Evolutionary conservation across 495 filamentous ascomycete genomes (phyloP).

Genomic region (Podospora bellae-mahoneyi): DNA sequence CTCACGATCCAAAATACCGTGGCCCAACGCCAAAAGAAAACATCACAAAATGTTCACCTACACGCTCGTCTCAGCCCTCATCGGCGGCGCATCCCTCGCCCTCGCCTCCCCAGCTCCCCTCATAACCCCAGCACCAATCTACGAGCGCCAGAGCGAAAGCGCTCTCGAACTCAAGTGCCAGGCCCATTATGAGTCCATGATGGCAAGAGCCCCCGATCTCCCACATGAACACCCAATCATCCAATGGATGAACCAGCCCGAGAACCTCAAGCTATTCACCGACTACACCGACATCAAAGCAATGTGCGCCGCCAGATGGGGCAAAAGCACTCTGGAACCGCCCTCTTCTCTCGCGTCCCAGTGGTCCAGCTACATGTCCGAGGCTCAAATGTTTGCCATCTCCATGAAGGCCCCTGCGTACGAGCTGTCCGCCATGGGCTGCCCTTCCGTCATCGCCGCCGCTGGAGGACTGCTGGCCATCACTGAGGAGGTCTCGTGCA

Average conservation of each 20-base stretch:
- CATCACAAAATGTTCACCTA: neutral
- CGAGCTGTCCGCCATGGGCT: neutral
- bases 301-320: neutral
- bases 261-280: neutral
- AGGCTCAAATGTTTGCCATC: neutral
- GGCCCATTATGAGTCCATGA: neutral
- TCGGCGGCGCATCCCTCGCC: neutral
- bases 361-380: neutral
- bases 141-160: neutral
- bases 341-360: neutral
- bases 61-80: conserved; percentile 5
- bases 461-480: neutral
- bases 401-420: neutral
- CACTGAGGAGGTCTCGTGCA: neutral
- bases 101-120: neutral
- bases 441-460: too few relatives aligned
- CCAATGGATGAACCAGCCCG: neutral
- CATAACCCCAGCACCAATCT: neutral
- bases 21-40: neutral
- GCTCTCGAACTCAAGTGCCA: neutral
- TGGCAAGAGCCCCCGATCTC: too few relatives aligned
- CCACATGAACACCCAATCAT: neutral
- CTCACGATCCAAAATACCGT: neutral
- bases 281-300: neutral
- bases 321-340: neutral